Conservation (phyloP, 345 rosid species). For the Corymbia maculata region DNA sequence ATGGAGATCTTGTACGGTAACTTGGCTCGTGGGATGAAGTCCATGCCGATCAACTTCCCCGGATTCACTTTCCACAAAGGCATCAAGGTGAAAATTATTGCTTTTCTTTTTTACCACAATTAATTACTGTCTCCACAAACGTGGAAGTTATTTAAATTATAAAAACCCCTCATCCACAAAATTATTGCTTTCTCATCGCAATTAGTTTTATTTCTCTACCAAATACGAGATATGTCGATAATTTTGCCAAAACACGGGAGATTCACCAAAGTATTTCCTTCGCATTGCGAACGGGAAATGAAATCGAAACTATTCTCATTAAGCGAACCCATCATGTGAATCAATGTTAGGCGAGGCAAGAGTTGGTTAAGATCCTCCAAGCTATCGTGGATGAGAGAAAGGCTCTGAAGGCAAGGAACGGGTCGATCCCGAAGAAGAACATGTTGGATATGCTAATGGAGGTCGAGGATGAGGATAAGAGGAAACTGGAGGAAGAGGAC, state of each 20-base stretch:
- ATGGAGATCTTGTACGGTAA: constrained; percentile 5
- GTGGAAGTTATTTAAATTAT: background rate
- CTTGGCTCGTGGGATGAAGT: constrained; percentile 4
- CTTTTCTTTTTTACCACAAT: background rate
- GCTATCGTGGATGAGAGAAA: constrained; percentile 10
- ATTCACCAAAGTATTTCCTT: background rate
- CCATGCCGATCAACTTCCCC: constrained; percentile 20
- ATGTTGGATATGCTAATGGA: constrained; percentile 20
- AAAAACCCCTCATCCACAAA: background rate
- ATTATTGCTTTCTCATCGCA: too few relatives aligned
- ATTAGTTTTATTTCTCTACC: background rate
- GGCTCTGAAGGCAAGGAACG: background rate
- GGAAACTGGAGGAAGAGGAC: constrained; percentile 9
- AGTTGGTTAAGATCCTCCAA: constrained; percentile 10
- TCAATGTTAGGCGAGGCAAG: constrained; percentile 13
- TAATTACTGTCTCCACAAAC: background rate
- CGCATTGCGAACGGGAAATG: background rate
- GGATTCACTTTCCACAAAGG: constrained; percentile 23
- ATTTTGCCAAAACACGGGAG: background rate
- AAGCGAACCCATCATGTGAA: background rate
- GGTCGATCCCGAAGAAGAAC: background rate
- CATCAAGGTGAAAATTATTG: constrained; percentile 8
- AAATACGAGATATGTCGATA: background rate
- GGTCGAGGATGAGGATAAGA: constrained; percentile 22
- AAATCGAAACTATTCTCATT: background rate